Percentiles rank a stretch among this genome's conserved stretches.
Conservation (phyloP, 495 filamentous ascomycete genomes). For the Penicillium longicatenatum region DNA sequence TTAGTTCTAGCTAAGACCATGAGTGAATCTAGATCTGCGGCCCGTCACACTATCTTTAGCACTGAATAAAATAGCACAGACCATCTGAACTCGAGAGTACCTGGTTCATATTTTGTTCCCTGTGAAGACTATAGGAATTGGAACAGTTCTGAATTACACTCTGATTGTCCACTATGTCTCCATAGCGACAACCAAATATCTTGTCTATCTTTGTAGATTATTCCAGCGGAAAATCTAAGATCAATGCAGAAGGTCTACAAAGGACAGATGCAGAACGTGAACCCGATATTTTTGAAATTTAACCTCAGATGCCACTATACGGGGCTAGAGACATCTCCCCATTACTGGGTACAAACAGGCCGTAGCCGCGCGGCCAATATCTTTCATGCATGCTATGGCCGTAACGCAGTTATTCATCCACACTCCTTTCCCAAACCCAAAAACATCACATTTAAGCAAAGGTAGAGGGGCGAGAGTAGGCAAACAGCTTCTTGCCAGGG, state of each 20-base stretch:
- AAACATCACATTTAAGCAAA: constrained; percentile 63
- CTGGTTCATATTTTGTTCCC: not conserved
- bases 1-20: not conserved
- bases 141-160: not conserved
- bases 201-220: not conserved
- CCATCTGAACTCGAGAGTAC: not conserved
- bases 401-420: constrained; percentile 52
- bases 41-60: not conserved
- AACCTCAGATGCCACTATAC: constrained; percentile 49
- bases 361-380: constrained; percentile 42
- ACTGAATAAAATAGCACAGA: not conserved
- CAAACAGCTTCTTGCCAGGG: constrained; percentile 85
- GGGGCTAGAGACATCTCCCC: constrained; percentile 50
- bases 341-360: constrained; percentile 44
- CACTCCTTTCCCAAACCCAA: constrained; percentile 41
- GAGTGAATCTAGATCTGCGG: not conserved
- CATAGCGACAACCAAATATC: not conserved
- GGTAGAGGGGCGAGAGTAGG: constrained; percentile 87
- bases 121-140: not conserved
- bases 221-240: not conserved
- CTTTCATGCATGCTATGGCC: constrained; percentile 52
- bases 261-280: constrained; percentile 21
- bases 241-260: constrained; percentile 6
- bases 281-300: constrained; percentile 46
- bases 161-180: not conserved